Evolutionary conservation across 768 basidiomycete species (phyloP), one percentile per base, ranked within the genome.

Genomic region (Mycena haematopus): DNA sequence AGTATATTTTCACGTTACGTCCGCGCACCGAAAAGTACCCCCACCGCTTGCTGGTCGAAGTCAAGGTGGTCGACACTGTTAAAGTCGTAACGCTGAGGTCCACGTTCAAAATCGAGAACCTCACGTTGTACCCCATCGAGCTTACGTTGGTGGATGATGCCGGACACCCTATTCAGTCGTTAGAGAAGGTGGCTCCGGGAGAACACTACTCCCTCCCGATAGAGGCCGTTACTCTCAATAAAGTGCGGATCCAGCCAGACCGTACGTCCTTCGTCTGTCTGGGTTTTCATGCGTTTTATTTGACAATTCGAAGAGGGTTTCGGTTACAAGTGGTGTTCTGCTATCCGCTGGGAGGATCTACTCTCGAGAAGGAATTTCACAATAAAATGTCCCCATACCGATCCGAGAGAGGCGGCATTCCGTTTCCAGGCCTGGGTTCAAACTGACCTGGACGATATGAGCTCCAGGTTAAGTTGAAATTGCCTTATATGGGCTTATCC

Each of bases 71-170:
- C 69, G 90, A 95, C 70, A 96, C 94, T 70, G 91, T 96, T 71
- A 99, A 99, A 78, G 77, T 96, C 57, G 92, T 99, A 62, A 98
- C 93, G 1, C 83, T 99, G 66, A 85, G 96, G 45, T 99, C 97
- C 1, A 94, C 92, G 0, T 95, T 95, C 73, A 88, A 92, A 71
- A 82, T 99, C 47, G 90, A 94, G 75, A 99, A 99, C 74, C 77
- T 87, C 59, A 96, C 96, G 0, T 80, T 96, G 49, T 93, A 98
- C 71, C 95, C 96, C 6, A 77, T 98, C 70, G 97, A 99, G 74
- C 76, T 99, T 67, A 93, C 92, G 69, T 76, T 99, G 27, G 89
- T 98, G 15, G 94, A 98, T 70, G 87, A 90, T 24, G 80, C 83
- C 50, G 94, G 94, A 6, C 93, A 92, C 68, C 90, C 93, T 22